Conservation (phyloP, 345 rosid species). For the Syzygium oleosum region DNA sequence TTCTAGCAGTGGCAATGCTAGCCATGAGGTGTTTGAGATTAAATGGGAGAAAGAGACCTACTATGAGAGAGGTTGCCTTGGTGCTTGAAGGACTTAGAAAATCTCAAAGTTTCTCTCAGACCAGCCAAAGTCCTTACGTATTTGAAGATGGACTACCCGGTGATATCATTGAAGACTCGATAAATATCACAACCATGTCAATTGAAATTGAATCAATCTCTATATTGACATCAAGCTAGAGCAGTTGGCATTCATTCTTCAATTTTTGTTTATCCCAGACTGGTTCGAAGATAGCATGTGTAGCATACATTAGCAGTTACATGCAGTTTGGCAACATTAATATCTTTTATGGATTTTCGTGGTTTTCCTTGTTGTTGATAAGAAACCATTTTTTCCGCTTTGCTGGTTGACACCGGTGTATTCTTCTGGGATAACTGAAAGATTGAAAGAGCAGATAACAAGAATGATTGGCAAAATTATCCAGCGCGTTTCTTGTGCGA, state of each 20-base stretch:
- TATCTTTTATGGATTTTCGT: neutral
- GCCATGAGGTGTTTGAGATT: slow-evolving; percentile 10
- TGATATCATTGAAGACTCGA: neutral
- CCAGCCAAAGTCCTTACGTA: slow-evolving; percentile 1
- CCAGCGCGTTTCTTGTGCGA: neutral
- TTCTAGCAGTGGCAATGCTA: neutral
- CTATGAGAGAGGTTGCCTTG: slow-evolving; percentile 15
- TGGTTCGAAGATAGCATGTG: neutral
- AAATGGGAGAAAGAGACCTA: slow-evolving; percentile 20
- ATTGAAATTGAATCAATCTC: neutral
- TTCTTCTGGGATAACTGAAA: neutral
- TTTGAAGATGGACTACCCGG: neutral
- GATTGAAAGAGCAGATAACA: neutral
- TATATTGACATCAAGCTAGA: neutral
- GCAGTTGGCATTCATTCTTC: neutral
- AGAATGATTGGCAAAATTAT: neutral
- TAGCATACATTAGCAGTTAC: neutral
- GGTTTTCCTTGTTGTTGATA: neutral
- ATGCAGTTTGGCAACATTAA: neutral
- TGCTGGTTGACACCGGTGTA: neutral
- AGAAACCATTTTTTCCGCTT: neutral
- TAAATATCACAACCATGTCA: neutral
- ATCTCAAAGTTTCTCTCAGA: neutral
- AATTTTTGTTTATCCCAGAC: neutral
- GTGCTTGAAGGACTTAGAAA: slow-evolving; percentile 12